phyloP scores from a whole-genome alignment of 1,139 yeast species.

The Hansenula lynferdii region DNA sequence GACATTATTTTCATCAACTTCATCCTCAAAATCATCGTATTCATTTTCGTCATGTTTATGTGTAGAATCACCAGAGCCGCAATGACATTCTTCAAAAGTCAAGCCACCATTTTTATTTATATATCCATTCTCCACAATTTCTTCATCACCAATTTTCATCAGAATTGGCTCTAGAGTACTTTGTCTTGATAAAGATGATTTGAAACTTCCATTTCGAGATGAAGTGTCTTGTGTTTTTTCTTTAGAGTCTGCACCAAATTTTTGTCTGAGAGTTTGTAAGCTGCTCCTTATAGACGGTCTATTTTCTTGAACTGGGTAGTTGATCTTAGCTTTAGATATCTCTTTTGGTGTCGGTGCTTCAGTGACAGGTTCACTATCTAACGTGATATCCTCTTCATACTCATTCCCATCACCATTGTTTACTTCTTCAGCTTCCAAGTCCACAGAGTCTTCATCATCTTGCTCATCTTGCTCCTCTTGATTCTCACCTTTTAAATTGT shows the following conservation, averaged over 20 bases:
- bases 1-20: neutral
- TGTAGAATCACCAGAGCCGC: neutral
- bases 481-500: too few species aligned
- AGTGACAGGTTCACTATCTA: too few species aligned
- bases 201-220: too few species aligned
- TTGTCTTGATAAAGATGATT: constrained; percentile 6
- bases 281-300: neutral
- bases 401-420: constrained; percentile 2
- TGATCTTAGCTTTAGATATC: too few species aligned
- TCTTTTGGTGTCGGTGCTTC: too few species aligned
- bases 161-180: constrained; percentile 3
- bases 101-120: constrained; percentile 5
- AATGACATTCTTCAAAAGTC: constrained; percentile 5
- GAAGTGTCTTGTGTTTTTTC: too few species aligned
- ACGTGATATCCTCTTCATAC: constrained; percentile 2
- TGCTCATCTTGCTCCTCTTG: constrained; percentile 2
- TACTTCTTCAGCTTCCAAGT: constrained; percentile 5
- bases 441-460: constrained; percentile 1
- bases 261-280: neutral
- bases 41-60: neutral
- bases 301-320: too few species aligned
- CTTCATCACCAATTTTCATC: constrained; percentile 6
- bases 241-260: neutral
- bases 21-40: neutral
- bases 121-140: constrained; percentile 2